Evolutionary conservation across 2,329 filamentous ascomycete genomes (phyloP).

Genomic region (Grosmannia penicillata): DNA sequence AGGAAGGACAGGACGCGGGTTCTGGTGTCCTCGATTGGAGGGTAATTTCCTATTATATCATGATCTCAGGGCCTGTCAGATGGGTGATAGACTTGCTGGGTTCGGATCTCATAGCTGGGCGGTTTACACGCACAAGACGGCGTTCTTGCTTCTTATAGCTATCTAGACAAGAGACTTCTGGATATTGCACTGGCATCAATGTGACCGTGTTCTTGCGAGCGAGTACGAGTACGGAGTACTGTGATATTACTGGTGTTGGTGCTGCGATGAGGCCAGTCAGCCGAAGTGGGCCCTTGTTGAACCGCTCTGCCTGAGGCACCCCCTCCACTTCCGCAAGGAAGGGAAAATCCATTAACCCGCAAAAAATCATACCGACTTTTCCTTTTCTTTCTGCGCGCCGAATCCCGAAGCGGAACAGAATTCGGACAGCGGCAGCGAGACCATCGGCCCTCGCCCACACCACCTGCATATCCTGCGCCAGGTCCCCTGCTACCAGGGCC

Average conservation of each 20-base stretch:
- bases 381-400: not conserved
- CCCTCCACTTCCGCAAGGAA: too few species aligned
- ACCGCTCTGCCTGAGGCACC: too few species aligned
- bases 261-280: too few species aligned
- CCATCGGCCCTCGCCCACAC: too few species aligned
- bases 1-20: not conserved
- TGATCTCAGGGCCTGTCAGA: not conserved
- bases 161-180: not conserved
- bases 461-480: too few species aligned
- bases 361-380: constrained; percentile 5
- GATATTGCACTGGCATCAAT: not conserved
- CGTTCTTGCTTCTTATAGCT: not conserved
- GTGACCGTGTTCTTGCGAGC: too few species aligned
- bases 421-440: too few species aligned
- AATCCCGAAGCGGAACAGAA: not conserved
- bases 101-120: not conserved
- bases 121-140: not conserved
- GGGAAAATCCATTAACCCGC: constrained; percentile 4
- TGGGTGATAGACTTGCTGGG: not conserved
- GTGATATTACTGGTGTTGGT: too few species aligned
- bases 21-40: not conserved
- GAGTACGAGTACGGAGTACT: too few species aligned
- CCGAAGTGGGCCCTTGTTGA: too few species aligned
- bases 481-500: too few species aligned
- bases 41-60: not conserved